phyloP scores from a whole-genome alignment of 2,329 filamentous ascomycete species.

The Pseudogymnoascus sp. region DNA sequence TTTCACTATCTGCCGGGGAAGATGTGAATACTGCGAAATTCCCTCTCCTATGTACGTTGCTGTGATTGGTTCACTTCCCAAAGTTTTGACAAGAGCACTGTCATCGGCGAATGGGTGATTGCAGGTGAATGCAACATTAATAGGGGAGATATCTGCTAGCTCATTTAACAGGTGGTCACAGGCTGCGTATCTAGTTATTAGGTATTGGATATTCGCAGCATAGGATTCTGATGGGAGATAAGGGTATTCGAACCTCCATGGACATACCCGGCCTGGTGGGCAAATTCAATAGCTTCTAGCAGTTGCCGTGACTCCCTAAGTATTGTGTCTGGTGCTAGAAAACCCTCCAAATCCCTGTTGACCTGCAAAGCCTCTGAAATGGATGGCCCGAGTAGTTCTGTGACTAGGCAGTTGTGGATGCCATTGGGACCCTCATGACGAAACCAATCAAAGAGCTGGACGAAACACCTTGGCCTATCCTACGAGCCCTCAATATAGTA shows the following conservation, averaged over 20 bases:
- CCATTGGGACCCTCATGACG: constrained; percentile 36
- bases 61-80: not conserved
- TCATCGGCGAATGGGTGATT: not conserved
- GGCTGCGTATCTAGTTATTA: not conserved
- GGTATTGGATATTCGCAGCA: not conserved
- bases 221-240: not conserved
- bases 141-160: not conserved
- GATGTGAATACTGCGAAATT: not conserved
- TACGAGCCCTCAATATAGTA: not conserved
- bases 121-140: not conserved
- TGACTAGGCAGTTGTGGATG: constrained; percentile 35
- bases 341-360: not conserved
- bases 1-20: not conserved
- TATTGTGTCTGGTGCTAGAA: not conserved
- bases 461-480: constrained; percentile 24
- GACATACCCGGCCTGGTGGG: not conserved
- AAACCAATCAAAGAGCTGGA: constrained; percentile 32
- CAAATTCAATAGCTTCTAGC: not conserved
- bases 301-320: not conserved
- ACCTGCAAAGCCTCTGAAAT: not conserved
- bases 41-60: not conserved
- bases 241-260: not conserved
- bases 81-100: not conserved
- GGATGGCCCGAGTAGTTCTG: constrained; percentile 21
- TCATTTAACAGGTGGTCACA: not conserved